Percentiles rank a stretch among this genome's conserved stretches.
Conservation (phyloP, 257 asterid species). For the Schizonepeta tenuifolia region DNA sequence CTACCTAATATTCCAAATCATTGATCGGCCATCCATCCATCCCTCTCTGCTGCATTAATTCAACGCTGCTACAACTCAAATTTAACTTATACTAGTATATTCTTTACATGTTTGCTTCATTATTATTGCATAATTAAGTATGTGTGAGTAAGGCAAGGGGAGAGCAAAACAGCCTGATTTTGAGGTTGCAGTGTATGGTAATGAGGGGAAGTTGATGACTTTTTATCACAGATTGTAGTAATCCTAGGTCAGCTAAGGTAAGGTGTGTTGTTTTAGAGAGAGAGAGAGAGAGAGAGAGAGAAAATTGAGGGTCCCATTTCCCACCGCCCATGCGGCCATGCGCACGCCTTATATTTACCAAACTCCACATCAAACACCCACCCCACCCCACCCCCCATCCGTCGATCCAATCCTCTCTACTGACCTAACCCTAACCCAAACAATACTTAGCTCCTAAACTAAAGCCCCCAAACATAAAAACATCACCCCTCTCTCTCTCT, state of each 20-base stretch:
- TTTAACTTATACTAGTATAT: too few relatives aligned
- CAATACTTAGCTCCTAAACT: conserved; percentile 41
- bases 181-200: conserved; percentile 2
- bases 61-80: background rate
- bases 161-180: conserved; percentile 8
- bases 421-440: conserved; percentile 69
- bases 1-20: conserved; percentile 34
- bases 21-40: background rate
- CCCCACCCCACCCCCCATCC: background rate
- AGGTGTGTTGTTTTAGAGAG: background rate
- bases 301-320: conserved; percentile 35
- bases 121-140: background rate
- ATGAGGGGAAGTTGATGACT: conserved; percentile 20
- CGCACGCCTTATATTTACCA: conserved; percentile 50
- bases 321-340: conserved; percentile 56
- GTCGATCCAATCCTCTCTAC: conserved; percentile 17
- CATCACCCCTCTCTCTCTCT: conserved; percentile 25
- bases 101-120: too few relatives aligned
- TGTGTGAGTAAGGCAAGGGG: background rate
- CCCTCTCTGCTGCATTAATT: background rate
- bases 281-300: background rate
- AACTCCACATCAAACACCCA: conserved; percentile 8
- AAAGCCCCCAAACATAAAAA: conserved; percentile 39
- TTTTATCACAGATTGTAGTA: conserved; percentile 19
- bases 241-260: conserved; percentile 8